Evolutionary conservation across 2,329 filamentous ascomycete genomes (phyloP).

Genomic region (Zasmidium citrigriseum): DNA sequence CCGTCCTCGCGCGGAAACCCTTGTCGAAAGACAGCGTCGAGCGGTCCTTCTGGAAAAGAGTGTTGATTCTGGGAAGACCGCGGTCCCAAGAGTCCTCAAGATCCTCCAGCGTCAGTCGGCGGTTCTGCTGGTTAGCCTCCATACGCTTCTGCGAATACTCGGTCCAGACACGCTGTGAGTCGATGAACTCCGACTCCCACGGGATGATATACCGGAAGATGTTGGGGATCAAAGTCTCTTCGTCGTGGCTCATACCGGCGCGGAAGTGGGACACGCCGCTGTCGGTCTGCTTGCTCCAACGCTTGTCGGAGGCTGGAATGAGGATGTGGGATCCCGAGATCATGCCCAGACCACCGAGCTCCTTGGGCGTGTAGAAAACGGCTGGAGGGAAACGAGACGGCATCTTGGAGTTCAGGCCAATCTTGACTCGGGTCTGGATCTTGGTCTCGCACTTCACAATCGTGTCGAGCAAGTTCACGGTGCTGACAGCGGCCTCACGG

Average conservation of each 20-base stretch:
- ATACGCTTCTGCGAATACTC: conserved; percentile 98
- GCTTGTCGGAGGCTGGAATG: conserved; percentile 95
- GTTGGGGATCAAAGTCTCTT: conserved; percentile 96
- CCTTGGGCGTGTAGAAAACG: conserved; percentile 98
- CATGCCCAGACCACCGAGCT: conserved; percentile 95
- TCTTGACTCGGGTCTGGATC: conserved; percentile 98
- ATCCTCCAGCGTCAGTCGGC: conserved; percentile 90
- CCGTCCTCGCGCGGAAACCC: conserved; percentile 89
- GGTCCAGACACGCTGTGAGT: conserved; percentile 98
- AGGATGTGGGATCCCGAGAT: conserved; percentile 98
- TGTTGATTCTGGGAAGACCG: conserved; percentile 96
- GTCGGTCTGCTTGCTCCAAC: conserved; percentile 98
- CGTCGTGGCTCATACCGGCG: conserved; percentile 96
- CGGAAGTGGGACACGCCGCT: conserved; percentile 96
- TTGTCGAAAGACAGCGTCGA: conserved; percentile 98
- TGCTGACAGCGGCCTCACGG: conserved; percentile 94
- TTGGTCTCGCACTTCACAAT: conserved; percentile 99
- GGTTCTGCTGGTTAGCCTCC: conserved; percentile 96
- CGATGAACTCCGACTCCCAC: conserved; percentile 98
- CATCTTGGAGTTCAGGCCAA: conserved; percentile 99
- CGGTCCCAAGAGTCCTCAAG: conserved; percentile 98
- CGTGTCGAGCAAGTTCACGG: conserved; percentile 88
- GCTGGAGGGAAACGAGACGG: conserved; percentile 96
- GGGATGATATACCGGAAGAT: conserved; percentile 99
- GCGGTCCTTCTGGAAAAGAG: conserved; percentile 96